phyloP scores from a whole-genome alignment of 805 yeast genomes.

The Ogataea pignaliae region DNA sequence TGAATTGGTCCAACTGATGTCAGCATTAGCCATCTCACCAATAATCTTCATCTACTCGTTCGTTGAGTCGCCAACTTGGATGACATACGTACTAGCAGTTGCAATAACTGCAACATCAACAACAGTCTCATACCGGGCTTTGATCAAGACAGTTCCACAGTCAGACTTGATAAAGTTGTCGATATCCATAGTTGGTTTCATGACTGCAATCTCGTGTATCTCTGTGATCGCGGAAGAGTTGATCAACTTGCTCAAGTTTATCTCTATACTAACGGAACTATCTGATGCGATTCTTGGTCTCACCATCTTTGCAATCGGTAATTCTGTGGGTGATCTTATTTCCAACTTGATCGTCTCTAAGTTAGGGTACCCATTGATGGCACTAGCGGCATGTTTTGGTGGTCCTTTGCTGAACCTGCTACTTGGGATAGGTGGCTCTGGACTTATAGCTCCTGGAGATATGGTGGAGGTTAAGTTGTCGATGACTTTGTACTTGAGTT shows the following conservation, averaged over 20 bases:
- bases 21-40: constrained; percentile 18
- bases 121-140: constrained; percentile 13
- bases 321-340: constrained; percentile 85
- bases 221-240: constrained; percentile 67
- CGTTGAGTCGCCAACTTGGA: constrained; percentile 13
- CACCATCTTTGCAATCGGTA: constrained; percentile 88
- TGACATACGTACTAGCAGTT: constrained; percentile 8
- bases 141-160: constrained; percentile 16
- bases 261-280: constrained; percentile 55
- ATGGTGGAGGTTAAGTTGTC: constrained; percentile 31
- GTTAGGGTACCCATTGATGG: constrained; percentile 84
- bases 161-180: constrained; percentile 18
- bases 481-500: constrained; percentile 37
- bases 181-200: constrained; percentile 56
- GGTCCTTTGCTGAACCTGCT: constrained; percentile 79
- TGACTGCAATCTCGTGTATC: constrained; percentile 63
- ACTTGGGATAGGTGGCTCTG: constrained; percentile 77
- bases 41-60: constrained; percentile 19
- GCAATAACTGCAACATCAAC: constrained; percentile 1
- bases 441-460: constrained; percentile 38
- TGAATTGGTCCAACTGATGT: constrained; percentile 14
- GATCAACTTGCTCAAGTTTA: constrained; percentile 55
- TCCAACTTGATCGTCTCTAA: constrained; percentile 77
- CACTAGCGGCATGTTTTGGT: constrained; percentile 93
- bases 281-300: constrained; percentile 81